phyloP scores from a whole-genome alignment of 1,284 basidiomycete species.

The Ceratobasidium sp. region DNA sequence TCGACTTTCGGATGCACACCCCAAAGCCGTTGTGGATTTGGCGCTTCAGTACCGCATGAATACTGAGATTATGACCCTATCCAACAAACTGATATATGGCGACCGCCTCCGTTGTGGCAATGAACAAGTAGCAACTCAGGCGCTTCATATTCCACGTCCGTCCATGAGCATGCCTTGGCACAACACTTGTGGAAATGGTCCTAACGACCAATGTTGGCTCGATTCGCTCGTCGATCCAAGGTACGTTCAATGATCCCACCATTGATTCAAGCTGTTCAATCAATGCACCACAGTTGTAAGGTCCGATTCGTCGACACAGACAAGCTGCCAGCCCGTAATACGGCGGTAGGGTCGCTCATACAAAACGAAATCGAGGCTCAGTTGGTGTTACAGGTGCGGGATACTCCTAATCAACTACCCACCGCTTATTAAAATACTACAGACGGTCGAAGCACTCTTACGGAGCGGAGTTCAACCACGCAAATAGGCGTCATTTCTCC shows the following conservation, averaged over 20 bases:
- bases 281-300: slow-evolving; percentile 62
- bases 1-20: slow-evolving; percentile 84
- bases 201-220: slow-evolving; percentile 69
- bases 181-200: slow-evolving; percentile 3
- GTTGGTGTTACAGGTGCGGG: slow-evolving; percentile 52
- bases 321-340: slow-evolving; percentile 73
- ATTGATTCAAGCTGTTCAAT: neutral
- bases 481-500: slow-evolving; percentile 90
- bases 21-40: slow-evolving; percentile 81
- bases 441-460: slow-evolving; percentile 62
- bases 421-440: neutral
- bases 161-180: slow-evolving; percentile 49
- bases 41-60: slow-evolving; percentile 96
- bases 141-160: slow-evolving; percentile 61
- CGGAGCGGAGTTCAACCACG: slow-evolving; percentile 64
- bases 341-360: slow-evolving; percentile 83
- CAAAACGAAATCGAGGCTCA: slow-evolving; percentile 85
- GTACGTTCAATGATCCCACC: slow-evolving; percentile 50
- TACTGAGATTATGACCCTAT: slow-evolving; percentile 91
- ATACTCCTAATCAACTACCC: neutral
- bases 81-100: slow-evolving; percentile 88
- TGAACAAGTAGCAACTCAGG: slow-evolving; percentile 67
- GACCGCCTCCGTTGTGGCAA: slow-evolving; percentile 82
- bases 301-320: slow-evolving; percentile 96
- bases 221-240: slow-evolving; percentile 67